These are phyloP conservation scores for Dictyostelium capitatum DNA, from an alignment of 78 protist genomes.

Conservation along the genomic window DNA sequence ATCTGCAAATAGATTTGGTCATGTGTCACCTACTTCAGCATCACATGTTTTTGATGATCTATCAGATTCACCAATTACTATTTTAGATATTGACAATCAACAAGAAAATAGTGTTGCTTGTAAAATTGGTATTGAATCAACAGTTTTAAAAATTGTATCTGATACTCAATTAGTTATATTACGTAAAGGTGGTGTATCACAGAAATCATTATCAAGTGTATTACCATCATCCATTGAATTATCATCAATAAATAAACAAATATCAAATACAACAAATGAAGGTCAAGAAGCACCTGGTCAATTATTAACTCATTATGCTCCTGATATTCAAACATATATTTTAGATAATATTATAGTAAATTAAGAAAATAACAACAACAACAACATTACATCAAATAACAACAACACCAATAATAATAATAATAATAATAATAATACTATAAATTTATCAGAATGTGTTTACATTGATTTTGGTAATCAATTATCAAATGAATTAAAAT, in stretches of 20 bases:
- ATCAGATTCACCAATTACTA: slow-evolving; percentile 57
- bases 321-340: slow-evolving; percentile 75
- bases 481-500: slow-evolving; percentile 11
- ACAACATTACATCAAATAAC: not conserved
- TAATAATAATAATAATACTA: not conserved
- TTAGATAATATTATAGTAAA: slow-evolving; percentile 7
- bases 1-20: slow-evolving; percentile 76
- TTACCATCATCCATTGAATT: not conserved
- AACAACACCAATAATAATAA: slow-evolving; percentile 6
- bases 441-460: slow-evolving; percentile 51
- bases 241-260: slow-evolving; percentile 35
- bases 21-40: slow-evolving; percentile 65
- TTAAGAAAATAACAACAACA: not conserved
- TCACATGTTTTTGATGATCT: slow-evolving; percentile 75
- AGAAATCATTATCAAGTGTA: not conserved
- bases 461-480: slow-evolving; percentile 66
- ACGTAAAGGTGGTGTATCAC: slow-evolving; percentile 67
- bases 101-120: slow-evolving; percentile 6
- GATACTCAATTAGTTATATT: slow-evolving; percentile 40
- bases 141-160: slow-evolving; percentile 48
- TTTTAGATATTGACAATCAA: slow-evolving; percentile 7
- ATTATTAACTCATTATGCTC: slow-evolving; percentile 75
- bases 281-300: slow-evolving; percentile 84
- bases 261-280: slow-evolving; percentile 35
- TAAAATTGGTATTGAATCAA: slow-evolving; percentile 73